Conservation (phyloP, 805 yeast species). For the Yarrowia sp. region DNA sequence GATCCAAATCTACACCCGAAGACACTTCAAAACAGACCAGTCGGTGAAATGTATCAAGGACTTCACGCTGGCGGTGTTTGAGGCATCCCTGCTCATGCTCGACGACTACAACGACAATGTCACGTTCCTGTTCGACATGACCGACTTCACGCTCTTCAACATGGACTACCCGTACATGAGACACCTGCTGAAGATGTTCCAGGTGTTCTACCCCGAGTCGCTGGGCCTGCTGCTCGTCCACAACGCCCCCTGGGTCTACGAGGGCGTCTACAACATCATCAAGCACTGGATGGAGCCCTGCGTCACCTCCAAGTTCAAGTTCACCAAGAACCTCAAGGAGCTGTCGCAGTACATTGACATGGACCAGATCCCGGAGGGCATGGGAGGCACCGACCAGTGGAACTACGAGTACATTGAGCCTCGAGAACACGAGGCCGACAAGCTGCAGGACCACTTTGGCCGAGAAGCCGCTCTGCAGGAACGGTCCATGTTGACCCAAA, state of each 20-base stretch:
- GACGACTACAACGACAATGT: conserved; percentile 74
- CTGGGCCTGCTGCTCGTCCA: conserved; percentile 74
- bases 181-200: conserved; percentile 75
- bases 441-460: conserved; percentile 25
- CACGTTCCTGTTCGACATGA: conserved; percentile 82
- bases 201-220: conserved; percentile 86
- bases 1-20: conserved; percentile 47
- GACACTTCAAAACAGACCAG: conserved; percentile 64
- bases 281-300: conserved; percentile 87
- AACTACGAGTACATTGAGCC: conserved; percentile 63
- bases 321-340: conserved; percentile 69
- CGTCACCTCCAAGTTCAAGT: conserved; percentile 77
- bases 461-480: conserved; percentile 31
- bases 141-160: conserved; percentile 84
- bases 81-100: conserved; percentile 61
- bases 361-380: conserved; percentile 60
- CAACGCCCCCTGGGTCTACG: conserved; percentile 87
- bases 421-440: conserved; percentile 57
- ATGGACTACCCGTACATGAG: conserved; percentile 93
- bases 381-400: conserved; percentile 69
- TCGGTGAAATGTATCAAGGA: conserved; percentile 67
- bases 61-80: conserved; percentile 70
- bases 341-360: conserved; percentile 60
- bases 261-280: conserved; percentile 82
- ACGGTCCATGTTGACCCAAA: conserved; percentile 12